Evolutionary conservation across 352 stramenopile genomes (phyloP).

Genomic region (Phytophthora hibernalis): DNA sequence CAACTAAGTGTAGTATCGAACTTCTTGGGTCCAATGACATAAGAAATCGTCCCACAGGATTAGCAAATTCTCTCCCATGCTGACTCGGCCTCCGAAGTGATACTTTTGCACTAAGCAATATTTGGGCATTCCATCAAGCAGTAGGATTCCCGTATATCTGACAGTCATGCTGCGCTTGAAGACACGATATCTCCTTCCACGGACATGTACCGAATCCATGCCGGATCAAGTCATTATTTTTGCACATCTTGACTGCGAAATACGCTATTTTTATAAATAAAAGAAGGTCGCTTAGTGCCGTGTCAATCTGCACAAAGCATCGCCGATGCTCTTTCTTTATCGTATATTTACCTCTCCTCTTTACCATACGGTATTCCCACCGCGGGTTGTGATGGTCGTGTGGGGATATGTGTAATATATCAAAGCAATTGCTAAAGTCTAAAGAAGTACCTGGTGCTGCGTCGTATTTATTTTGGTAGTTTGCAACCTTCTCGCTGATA

Average conservation of each 20-base stretch:
- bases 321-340: neutral
- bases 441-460: no score
- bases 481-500: no score
- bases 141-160: neutral
- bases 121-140: neutral
- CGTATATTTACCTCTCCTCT: neutral
- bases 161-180: neutral
- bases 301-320: neutral
- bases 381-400: neutral
- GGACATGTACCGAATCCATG: slow-evolving; percentile 9
- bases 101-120: slow-evolving; percentile 3
- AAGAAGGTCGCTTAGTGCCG: neutral
- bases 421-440: no score
- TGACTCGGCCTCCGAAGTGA: neutral
- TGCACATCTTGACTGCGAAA: neutral
- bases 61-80: neutral
- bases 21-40: neutral
- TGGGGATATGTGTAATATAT: no score
- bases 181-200: slow-evolving; percentile 10
- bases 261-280: neutral
- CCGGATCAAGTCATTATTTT: neutral
- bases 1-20: neutral
- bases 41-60: slow-evolving; percentile 7
- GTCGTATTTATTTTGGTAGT: no score
- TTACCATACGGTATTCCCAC: neutral